Percentiles rank a stretch among this genome's conserved stretches.
Conservation (phyloP, 257 asterid species). For the Solanum peruvianum region DNA sequence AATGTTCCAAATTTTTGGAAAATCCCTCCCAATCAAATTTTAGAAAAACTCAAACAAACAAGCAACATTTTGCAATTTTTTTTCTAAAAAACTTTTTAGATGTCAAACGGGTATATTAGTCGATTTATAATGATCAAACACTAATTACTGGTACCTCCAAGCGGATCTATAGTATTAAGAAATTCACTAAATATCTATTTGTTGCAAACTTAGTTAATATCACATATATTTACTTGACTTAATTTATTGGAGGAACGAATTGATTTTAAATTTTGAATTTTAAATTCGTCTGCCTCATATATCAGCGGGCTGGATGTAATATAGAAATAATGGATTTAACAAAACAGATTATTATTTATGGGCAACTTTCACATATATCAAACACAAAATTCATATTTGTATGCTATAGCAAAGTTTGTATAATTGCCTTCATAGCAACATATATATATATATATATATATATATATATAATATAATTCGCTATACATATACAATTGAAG, state of each 20-base stretch:
- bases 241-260: neutral
- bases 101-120: too few species aligned
- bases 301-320: neutral
- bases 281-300: neutral
- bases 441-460: too few species aligned
- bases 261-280: neutral
- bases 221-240: neutral
- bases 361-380: too few species aligned
- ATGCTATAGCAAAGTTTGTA: too few species aligned
- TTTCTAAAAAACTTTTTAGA: too few species aligned
- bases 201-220: neutral
- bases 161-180: neutral
- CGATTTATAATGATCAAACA: too few species aligned
- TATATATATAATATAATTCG: too few species aligned
- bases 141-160: neutral
- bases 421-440: too few species aligned
- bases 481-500: too few species aligned
- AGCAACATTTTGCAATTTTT: neutral
- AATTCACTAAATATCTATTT: too few species aligned
- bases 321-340: neutral
- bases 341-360: neutral
- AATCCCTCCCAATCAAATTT: neutral
- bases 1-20: neutral
- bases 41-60: neutral
- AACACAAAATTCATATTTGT: too few species aligned